Evolutionary conservation across 176 grass and related monocot genomes (phyloP), one percentile per base, ranked within the genome.

Genomic region (Oryza brachyantha): DNA sequence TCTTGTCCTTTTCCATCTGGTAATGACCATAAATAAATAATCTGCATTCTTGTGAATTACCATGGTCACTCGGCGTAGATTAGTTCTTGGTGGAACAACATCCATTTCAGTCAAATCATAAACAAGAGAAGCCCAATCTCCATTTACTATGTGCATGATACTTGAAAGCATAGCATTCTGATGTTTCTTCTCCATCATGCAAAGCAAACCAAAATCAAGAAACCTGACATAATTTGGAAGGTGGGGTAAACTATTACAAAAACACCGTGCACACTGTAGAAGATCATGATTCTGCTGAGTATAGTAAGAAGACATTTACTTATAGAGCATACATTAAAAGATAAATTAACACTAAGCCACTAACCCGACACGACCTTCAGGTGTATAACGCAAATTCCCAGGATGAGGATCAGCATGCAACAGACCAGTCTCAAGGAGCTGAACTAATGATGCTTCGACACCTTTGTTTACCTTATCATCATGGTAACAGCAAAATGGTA

Each of bases 121-220:
- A 75, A 94, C 87, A 80, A 98, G 87, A 39, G 91, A 88, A 40
- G 86, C 78, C 95, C 95, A 98, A 72, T 97, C 95, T 86, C 87
- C 95, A 87, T 94, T 92, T 52, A 90, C 91, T 75, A 97, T 94
- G 72, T 92, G 92, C 61, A 97, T 40, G 43, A 97, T 97, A 66
- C 79, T 84, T 25, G 95, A 83, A 84, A 97, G 89, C 95, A 97
- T 97, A 68, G 95, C 95, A 71, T 67, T 69, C 60, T 94, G 92
- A 85, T 97, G 95, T 79, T 86, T 94, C 87, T 88, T 92, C 83
- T 97, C 95, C 95, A 97, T 94, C 77, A 79, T 55, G 58, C 95
- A 97, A 66, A 97, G 91, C 77, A 94, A 90, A 81, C 92, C 95
- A 90, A 97, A 97, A 92, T 97, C 95, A 64, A 97, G 85, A 90